These are phyloP conservation scores for Leccinum olivaceopallidum DNA, from an alignment of 768 basidiomycete species.

Conservation along the genomic window DNA sequence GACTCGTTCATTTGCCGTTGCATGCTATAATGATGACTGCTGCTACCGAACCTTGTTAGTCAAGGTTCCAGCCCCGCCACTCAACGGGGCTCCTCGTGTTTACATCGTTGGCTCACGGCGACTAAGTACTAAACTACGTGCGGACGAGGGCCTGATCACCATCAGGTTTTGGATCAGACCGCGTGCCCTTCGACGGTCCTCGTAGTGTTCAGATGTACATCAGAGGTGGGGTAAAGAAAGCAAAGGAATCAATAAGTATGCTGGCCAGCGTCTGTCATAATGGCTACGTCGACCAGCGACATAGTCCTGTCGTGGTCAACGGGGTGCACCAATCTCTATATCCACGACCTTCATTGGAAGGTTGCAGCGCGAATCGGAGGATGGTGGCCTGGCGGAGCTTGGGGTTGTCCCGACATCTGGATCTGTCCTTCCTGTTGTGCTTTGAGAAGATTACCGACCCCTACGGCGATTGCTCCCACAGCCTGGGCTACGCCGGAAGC, in stretches of 20 bases:
- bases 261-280: constrained; percentile 17
- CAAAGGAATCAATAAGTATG: constrained; percentile 24
- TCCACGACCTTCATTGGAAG: constrained; percentile 22
- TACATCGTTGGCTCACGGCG: constrained; percentile 27
- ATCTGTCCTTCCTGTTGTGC: constrained; percentile 45
- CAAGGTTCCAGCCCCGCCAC: constrained; percentile 26
- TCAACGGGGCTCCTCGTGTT: constrained; percentile 29
- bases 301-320: constrained; percentile 10
- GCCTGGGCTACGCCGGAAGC: constrained; percentile 77
- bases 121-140: constrained; percentile 22
- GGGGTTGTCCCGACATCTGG: constrained; percentile 24
- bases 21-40: constrained; percentile 15
- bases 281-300: constrained; percentile 26
- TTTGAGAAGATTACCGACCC: constrained; percentile 61
- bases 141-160: constrained; percentile 12
- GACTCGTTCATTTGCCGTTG: constrained; percentile 12
- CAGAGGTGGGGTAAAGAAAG: constrained; percentile 6
- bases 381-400: constrained; percentile 22
- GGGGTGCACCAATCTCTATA: neutral
- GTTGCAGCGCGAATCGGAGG: constrained; percentile 33
- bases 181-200: constrained; percentile 9
- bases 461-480: constrained; percentile 76
- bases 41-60: constrained; percentile 22
- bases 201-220: constrained; percentile 14
- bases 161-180: constrained; percentile 15